Evolutionary conservation across 176 grass and related monocot genomes (phyloP).

Genomic region (Puccinellia tenuiflora): DNA sequence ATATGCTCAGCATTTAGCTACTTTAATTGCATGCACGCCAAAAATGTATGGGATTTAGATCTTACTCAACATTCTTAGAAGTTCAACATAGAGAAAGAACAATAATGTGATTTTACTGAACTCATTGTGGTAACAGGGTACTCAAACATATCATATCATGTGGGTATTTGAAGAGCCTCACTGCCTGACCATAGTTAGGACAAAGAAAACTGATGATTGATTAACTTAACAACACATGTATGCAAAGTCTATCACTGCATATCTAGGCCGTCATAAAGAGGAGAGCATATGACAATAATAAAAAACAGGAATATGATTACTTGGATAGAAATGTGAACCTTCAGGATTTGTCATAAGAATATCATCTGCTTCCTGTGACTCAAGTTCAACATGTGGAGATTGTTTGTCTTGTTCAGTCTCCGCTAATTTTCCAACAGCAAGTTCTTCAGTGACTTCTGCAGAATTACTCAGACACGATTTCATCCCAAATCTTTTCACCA

Average conservation of each 20-base stretch:
- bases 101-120: neutral
- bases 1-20: neutral
- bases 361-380: slow-evolving; percentile 27
- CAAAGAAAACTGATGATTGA: slow-evolving; percentile 3
- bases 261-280: slow-evolving; percentile 8
- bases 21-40: neutral
- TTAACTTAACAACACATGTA: neutral
- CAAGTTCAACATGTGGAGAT: slow-evolving; percentile 31
- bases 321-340: slow-evolving; percentile 32
- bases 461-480: slow-evolving; percentile 41
- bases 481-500: slow-evolving; percentile 67
- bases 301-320: slow-evolving; percentile 21
- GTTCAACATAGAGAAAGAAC: neutral
- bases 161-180: neutral
- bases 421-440: slow-evolving; percentile 31
- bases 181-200: neutral
- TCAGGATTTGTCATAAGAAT: slow-evolving; percentile 31
- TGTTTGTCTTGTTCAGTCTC: slow-evolving; percentile 23
- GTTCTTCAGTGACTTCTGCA: slow-evolving; percentile 36
- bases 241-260: slow-evolving; percentile 1
- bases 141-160: neutral
- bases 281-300: neutral
- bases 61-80: slow-evolving; percentile 1
- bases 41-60: neutral
- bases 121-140: neutral